Base-by-base conservation (phyloP, 2,329 filamentous ascomycete genomes). In the Dendryphion nanum region DNA sequence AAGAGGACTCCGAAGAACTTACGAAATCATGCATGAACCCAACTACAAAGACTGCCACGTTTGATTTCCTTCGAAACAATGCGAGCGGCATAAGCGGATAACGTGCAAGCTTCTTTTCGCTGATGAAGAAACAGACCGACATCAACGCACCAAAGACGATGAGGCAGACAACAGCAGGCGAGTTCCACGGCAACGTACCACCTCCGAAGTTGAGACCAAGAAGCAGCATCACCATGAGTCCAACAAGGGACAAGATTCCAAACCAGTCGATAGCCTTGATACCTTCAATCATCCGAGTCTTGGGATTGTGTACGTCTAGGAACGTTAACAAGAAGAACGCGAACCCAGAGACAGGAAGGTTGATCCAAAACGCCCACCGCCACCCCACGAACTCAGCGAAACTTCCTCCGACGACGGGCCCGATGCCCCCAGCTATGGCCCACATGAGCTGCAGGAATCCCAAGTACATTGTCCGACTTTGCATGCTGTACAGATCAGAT, bases 141-240 rank as follows among this genome's bases (percentile, higher is more conserved):
- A 74, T 71, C 18, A 84, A 38, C 28, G 80, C 50, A 16, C 87
- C 86, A 50, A 89, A 86, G 30, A 89, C 67, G 44, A 91, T 72
- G 18, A 93, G 73, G 53, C 84, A 88, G 53, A 91, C 74, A 21
- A 88, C 83, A 1, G 77, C 80, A 2, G 83, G 72, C 0, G 83
- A 88, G 37, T 67, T 64, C 88, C 87, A 93, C 1, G 88, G 82
- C 46, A 78, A 79, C 17, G 73, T 74, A 35, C 86, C 76, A 33
- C 86, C 86, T 39, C 88, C 89, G 46, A 89, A 86, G 57, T 91
- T 82, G 12, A 94, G 78, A 1, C 87, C 89, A 30, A 94, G 79
- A 4, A 49, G 32, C 4, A 46, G 7, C 14, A 93, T 77, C 51
- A 91, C 74, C 18, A 28, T 18, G 4, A 17, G 7, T 10, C 8